A percentile compares a stretch with the other conserved stretches of the same genome.
These are phyloP conservation scores for Neurospora terricola DNA, from an alignment of 495 filamentous ascomycete species.

Conservation along the genomic window DNA sequence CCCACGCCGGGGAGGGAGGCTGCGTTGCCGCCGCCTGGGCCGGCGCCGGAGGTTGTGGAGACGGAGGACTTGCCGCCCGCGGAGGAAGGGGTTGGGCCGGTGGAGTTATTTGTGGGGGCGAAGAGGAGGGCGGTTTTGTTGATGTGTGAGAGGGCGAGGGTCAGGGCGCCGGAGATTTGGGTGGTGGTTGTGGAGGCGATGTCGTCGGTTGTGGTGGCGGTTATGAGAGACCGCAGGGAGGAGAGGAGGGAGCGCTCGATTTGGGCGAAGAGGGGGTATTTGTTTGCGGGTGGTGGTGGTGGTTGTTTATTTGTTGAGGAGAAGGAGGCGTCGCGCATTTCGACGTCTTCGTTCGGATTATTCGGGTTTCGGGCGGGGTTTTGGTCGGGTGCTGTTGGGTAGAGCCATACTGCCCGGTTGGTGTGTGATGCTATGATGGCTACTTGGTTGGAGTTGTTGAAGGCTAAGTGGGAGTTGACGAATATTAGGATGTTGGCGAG, in stretches of 20 bases:
- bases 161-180: constrained; percentile 83
- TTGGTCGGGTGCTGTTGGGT: constrained; percentile 44
- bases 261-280: constrained; percentile 83
- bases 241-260: constrained; percentile 68
- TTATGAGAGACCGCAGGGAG: constrained; percentile 60
- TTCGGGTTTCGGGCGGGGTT: not conserved
- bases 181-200: constrained; percentile 55
- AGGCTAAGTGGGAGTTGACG: constrained; percentile 89
- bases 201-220: constrained; percentile 48
- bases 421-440: constrained; percentile 85
- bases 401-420: constrained; percentile 78
- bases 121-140: constrained; percentile 46
- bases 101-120: constrained; percentile 12
- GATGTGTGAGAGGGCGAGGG: constrained; percentile 80
- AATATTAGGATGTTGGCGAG: constrained; percentile 90
- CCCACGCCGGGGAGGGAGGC: constrained; percentile 21
- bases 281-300: constrained; percentile 50
- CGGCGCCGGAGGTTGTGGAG: constrained; percentile 17
- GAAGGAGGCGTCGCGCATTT: constrained; percentile 32
- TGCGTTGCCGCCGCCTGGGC: constrained; percentile 14
- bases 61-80: constrained; percentile 11
- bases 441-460: constrained; percentile 85
- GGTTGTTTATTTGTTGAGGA: constrained; percentile 6
- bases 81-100: constrained; percentile 15
- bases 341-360: constrained; percentile 24